Percentiles rank a stretch among this genome's conserved stretches.
Evolutionary conservation across 2,329 filamentous ascomycete species (phyloP).

Genomic region (Phyllosticta citrichinensis): DNA sequence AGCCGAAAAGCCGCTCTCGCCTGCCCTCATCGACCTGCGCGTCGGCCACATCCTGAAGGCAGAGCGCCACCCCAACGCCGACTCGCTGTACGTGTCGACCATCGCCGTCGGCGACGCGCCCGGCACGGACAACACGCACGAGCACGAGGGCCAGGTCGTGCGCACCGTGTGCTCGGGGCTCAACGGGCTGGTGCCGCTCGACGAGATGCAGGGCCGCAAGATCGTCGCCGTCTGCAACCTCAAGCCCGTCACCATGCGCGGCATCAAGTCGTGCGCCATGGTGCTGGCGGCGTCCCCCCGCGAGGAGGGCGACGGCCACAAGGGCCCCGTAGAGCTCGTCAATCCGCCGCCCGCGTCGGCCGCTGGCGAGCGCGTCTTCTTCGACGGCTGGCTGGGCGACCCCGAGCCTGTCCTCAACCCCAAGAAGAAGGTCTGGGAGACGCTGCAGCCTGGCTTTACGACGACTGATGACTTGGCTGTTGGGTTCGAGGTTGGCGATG

Average conservation of each 20-base stretch:
- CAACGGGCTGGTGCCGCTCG: slow-evolving; percentile 83
- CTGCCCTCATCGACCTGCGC: slow-evolving; percentile 81
- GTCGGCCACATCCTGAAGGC: slow-evolving; percentile 97
- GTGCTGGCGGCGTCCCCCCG: slow-evolving; percentile 89
- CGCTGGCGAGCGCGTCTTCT: slow-evolving; percentile 81
- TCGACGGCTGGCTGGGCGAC: slow-evolving; percentile 89
- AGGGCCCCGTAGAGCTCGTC: slow-evolving; percentile 89
- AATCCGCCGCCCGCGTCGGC: slow-evolving; percentile 66
- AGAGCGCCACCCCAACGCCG: slow-evolving; percentile 89
- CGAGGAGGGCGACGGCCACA: slow-evolving; percentile 74
- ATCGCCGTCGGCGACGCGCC: slow-evolving; percentile 87
- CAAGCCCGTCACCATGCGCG: slow-evolving; percentile 98
- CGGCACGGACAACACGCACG: slow-evolving; percentile 77
- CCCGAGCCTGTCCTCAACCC: slow-evolving; percentile 91
- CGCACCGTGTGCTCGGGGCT: slow-evolving; percentile 95
- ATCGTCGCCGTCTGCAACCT: slow-evolving; percentile 95
- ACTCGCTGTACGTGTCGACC: slow-evolving; percentile 89
- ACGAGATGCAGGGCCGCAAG: slow-evolving; percentile 94
- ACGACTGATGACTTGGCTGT: slow-evolving; percentile 75
- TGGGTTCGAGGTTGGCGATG: slow-evolving; percentile 69
- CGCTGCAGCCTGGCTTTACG: slow-evolving; percentile 89
- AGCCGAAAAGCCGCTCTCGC: slow-evolving; percentile 66
- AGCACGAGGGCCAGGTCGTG: slow-evolving; percentile 83
- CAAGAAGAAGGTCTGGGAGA: slow-evolving; percentile 99
- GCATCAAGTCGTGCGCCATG: slow-evolving; percentile 74